A percentile compares a stretch with the other conserved stretches of the same genome.
Conservation (phyloP, 306 rosid species). For the Myrica gale region DNA sequence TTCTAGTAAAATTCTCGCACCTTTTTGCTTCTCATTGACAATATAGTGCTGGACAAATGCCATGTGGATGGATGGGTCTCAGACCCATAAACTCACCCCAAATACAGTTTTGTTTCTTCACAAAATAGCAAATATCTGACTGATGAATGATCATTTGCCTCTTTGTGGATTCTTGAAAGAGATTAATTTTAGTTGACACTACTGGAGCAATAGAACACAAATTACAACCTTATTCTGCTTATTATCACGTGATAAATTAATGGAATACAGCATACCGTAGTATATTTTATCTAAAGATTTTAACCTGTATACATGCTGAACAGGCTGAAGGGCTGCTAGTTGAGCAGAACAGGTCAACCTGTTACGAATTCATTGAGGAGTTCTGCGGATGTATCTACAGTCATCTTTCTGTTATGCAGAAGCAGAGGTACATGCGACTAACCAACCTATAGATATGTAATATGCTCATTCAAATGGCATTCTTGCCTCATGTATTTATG, state of each 20-base stretch:
- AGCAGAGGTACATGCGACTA: constrained; percentile 49
- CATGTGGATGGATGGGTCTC: background rate
- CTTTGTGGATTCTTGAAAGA: background rate
- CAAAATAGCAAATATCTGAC: background rate
- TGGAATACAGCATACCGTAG: too few species aligned
- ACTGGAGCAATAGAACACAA: background rate
- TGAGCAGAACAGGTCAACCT: constrained; percentile 51
- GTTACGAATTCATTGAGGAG: constrained; percentile 52
- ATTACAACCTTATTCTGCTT: background rate
- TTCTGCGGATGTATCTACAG: constrained; percentile 47
- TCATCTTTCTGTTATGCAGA: constrained; percentile 50
- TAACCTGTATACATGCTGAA: constrained; percentile 21
- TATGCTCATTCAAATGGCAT: background rate
- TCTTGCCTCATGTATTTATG: too few species aligned
- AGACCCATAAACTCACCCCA: background rate
- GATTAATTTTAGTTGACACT: background rate
- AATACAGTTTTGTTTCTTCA: background rate
- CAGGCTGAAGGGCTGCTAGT: constrained; percentile 61
- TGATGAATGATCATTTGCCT: background rate
- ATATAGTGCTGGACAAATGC: background rate
- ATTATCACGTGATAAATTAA: background rate
- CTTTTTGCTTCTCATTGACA: background rate
- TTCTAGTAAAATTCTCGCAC: background rate
- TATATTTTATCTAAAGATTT: background rate
- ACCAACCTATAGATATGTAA: background rate